Percentiles rank a stretch among this genome's conserved stretches.
Conservation (phyloP, 2,329 filamentous ascomycete genomes). For the Fusarium mangiferae region DNA sequence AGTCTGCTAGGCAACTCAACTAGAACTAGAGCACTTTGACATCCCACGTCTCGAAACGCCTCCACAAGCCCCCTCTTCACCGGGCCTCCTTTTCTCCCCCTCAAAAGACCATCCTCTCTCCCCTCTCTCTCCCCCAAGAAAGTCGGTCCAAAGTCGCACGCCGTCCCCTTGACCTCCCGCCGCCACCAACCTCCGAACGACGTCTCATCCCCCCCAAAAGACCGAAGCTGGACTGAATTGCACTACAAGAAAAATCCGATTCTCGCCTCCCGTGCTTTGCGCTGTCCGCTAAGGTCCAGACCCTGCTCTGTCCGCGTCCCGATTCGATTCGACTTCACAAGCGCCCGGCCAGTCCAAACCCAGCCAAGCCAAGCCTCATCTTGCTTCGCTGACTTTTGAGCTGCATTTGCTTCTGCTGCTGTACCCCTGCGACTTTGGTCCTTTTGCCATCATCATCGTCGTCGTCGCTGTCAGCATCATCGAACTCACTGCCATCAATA, state of each 20-base stretch:
- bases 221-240: conserved; percentile 19
- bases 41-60: conserved; percentile 34
- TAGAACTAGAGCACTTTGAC: conserved; percentile 23
- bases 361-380: conserved; percentile 34
- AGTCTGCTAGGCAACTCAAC: background rate
- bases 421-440: conserved; percentile 21
- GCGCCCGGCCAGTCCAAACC: conserved; percentile 21
- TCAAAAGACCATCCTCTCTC: conserved; percentile 30
- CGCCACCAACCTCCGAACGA: conserved; percentile 28
- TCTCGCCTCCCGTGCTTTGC: conserved; percentile 39
- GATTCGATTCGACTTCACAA: conserved; percentile 36
- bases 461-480: background rate
- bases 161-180: conserved; percentile 32
- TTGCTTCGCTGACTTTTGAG: conserved; percentile 35
- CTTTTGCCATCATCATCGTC: conserved; percentile 21
- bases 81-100: conserved; percentile 29
- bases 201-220: conserved; percentile 5
- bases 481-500: background rate
- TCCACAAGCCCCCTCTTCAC: conserved; percentile 32
- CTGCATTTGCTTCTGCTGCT: conserved; percentile 28
- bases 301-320: conserved; percentile 37
- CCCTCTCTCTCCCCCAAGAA: conserved; percentile 24
- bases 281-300: conserved; percentile 39
- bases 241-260: conserved; percentile 25
- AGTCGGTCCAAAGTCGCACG: conserved; percentile 22